Base-by-base conservation (phyloP, 148 eudicot genomes). In the Tetragonia tetragonoides region DNA sequence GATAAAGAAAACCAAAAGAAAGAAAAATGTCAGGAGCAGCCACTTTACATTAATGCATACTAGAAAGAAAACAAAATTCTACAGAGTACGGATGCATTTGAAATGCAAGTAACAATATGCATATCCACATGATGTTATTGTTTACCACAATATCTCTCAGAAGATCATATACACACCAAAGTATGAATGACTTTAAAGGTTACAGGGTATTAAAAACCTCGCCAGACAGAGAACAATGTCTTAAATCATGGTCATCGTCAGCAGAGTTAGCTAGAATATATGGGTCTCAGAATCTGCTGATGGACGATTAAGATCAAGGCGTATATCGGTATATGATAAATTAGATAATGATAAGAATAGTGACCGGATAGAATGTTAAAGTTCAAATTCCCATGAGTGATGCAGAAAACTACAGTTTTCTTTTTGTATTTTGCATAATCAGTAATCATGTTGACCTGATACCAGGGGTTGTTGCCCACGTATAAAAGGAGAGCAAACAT, bases 1-100 rank as follows among this genome's bases (percentile, higher is more conserved):
- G 70, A 70, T 80, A 40, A n/a, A 39, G 71, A 79, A 7, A 46
- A 65, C 46, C 66, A 78, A 72, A 10, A 28, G 24, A 11, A 8
- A 18, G 21, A 61, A 62, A 69, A 76, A 37, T 40, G 67, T 73
- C 77, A 73, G 65, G 47, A 15, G n/a, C 10, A 51, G 42, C 17
- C 74, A 34, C 39, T 46, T 18, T 57, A 23, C 59, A 70, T 47
- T 37, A 70, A 70, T 21, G 39, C 73, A 49, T 57, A 51, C 21
- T 10, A 28, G 23, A 51, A 41, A 42, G 70, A 56, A 67, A n/a
- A 40, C 28, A 54, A 20, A 40, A 64, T 28, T 40, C 37, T 37
- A 69, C 56, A 49, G 24, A 63, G 5, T 5, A n/a, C 62, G 5
- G 1, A 44, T 18, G 44, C 77, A 64, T 28, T 63, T 28, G 4